Evolutionary conservation across 1,139 yeast species (phyloP), one percentile per base, ranked within the genome.

Genomic region (Arxiozyma slooffiae): DNA sequence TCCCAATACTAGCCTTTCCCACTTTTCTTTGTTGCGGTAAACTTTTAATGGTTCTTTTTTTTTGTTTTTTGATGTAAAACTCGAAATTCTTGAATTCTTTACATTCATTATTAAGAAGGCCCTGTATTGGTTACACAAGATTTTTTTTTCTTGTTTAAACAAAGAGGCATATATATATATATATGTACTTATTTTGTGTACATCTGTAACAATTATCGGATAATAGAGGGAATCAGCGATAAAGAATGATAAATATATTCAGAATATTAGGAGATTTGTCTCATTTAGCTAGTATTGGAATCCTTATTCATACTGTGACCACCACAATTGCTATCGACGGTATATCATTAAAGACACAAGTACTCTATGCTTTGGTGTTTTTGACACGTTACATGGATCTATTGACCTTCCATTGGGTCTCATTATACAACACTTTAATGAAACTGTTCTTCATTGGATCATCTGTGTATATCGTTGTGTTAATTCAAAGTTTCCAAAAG

Each of bases 331-430:
- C 95, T 14, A 82, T 85, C 50, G 79, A 81, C 43, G 98, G 98
- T 38, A 78, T 92, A 50, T 89, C 97, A 4, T 73, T 88, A 66
- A 90, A 90, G 71, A 87, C 97, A 0, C 97, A 92, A 66, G 73
- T 79, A 1, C 71, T 92, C 46, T 92, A 92, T 64, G 81, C 80
- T 39, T 56, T 85, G 46, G 97, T 92, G 20, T 90, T 81, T 62
- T 66, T 83, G 45, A 78, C 95, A 21, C 78, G 98, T 58, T 92
- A 92, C 67, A 63, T 88, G 57, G 92, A 87, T 67, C 68, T 85
- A 34, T 55, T 70, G 34, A 55, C 63, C 14, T 76, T 76, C 68
- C 74, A 73, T 53, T 84, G 70, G 67, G 69, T 74, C 42, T 85
- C 95, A 1, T 52, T 85, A 6, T 92, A 92, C 74, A 88, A 85